Percentiles rank a stretch among this genome's conserved stretches.
Conservation (phyloP, 2,329 filamentous ascomycete species). For the Fusarium pseudonygamai region DNA sequence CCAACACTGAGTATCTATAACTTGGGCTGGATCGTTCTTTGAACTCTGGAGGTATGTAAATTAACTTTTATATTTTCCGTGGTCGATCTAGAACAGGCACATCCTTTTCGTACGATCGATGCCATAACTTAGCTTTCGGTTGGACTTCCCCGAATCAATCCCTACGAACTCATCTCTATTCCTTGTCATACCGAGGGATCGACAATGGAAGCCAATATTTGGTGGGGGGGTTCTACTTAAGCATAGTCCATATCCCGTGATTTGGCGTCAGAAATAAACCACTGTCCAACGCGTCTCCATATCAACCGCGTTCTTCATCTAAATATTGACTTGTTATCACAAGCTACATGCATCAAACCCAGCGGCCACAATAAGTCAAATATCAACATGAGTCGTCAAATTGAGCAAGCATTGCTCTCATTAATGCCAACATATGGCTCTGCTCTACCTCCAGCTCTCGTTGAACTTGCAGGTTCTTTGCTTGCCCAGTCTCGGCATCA, state of each 20-base stretch:
- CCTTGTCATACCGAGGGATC: conserved; percentile 21
- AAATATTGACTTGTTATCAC: background rate
- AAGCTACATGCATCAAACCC: background rate
- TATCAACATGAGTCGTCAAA: conserved; percentile 73
- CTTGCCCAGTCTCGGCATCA: conserved; percentile 83
- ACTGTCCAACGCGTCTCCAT: conserved; percentile 18
- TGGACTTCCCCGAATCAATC: background rate
- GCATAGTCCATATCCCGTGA: conserved; percentile 23
- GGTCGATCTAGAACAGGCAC: background rate
- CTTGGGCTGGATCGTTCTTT: background rate
- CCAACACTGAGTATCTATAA: background rate
- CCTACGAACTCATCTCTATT: background rate
- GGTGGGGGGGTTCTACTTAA: conserved; percentile 8
- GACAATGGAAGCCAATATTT: conserved; percentile 11
- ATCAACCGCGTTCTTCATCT: conserved; percentile 13
- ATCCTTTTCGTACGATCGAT: too few species aligned
- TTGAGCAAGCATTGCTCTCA: conserved; percentile 77
- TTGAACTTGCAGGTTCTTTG: conserved; percentile 76
- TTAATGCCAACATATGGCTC: conserved; percentile 78
- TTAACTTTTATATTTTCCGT: background rate
- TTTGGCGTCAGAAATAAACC: conserved; percentile 18
- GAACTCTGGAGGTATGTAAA: conserved; percentile 4
- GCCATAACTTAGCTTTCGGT: too few species aligned
- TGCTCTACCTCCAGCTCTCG: conserved; percentile 72
- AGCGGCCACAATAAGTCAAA: background rate